Evolutionary conservation across 192 early-diverging fungal species (phyloP).

Genomic region (Mortierella claussenii): DNA sequence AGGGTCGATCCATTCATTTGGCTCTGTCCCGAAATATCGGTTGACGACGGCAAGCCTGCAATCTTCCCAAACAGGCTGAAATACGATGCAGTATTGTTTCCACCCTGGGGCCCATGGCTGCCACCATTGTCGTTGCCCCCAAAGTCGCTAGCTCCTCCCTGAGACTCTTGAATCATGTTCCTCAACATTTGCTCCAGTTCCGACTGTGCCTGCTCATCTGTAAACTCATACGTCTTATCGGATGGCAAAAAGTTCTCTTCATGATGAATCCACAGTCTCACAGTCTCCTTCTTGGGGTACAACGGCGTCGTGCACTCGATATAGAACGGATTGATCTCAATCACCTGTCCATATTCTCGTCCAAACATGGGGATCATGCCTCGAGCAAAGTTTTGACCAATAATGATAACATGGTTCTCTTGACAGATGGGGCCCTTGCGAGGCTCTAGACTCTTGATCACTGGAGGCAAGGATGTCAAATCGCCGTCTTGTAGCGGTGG

Average conservation of each 20-base stretch:
- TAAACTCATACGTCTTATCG: conserved; percentile 47
- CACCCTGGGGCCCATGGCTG: not conserved
- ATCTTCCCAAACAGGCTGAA: conserved; percentile 28
- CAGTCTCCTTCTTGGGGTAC: conserved; percentile 40
- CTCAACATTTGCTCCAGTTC: conserved; percentile 49
- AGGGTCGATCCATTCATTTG: conserved; percentile 48
- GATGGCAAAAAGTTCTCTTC: conserved; percentile 37
- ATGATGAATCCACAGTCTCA: conserved; percentile 38
- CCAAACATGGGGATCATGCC: conserved; percentile 54
- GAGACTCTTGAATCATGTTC: conserved; percentile 29
- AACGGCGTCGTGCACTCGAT: conserved; percentile 49
- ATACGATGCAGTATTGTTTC: conserved; percentile 8
- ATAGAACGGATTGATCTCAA: conserved; percentile 46
- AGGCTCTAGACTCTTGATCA: conserved; percentile 40
- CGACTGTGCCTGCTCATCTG: conserved; percentile 45
- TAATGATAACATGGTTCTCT: conserved; percentile 54
- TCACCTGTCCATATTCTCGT: conserved; percentile 34
- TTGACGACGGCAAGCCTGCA: conserved; percentile 27
- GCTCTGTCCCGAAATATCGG: conserved; percentile 41
- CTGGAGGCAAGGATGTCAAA: conserved; percentile 8
- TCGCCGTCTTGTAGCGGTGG: conserved; percentile 27
- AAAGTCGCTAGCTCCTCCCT: conserved; percentile 36
- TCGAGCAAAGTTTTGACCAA: conserved; percentile 43
- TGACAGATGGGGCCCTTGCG: conserved; percentile 43
- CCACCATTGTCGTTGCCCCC: not conserved